Percentiles rank a stretch among this genome's conserved stretches.
These are phyloP conservation scores for Meripilus lineatus DNA, from an alignment of 1,284 basidiomycete species.

Conservation along the genomic window DNA sequence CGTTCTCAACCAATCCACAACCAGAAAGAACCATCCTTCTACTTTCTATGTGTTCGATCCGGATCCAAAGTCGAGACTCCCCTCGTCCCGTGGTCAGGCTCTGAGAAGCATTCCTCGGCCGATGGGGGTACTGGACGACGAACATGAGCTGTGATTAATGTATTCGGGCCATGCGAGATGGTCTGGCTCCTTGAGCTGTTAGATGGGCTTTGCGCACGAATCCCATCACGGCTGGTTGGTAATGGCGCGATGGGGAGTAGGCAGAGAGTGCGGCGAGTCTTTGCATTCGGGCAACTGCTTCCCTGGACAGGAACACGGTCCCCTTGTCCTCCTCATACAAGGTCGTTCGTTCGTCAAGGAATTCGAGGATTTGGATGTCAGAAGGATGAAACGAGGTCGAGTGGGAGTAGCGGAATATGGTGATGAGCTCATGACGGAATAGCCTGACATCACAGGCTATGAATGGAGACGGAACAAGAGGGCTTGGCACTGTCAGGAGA, in stretches of 20 bases:
- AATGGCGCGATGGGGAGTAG: not conserved
- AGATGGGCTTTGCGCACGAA: not conserved
- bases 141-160: not conserved
- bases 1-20: no score
- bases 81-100: no score
- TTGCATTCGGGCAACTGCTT: slow-evolving; percentile 49
- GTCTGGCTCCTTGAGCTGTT: not conserved
- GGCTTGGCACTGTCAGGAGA: slow-evolving; percentile 8
- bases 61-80: no score
- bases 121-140: no score
- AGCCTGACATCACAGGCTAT: slow-evolving; percentile 29
- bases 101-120: no score
- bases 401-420: slow-evolving; percentile 37
- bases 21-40: no score
- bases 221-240: no score
- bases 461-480: slow-evolving; percentile 23
- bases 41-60: no score
- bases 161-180: not conserved
- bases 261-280: slow-evolving; percentile 11
- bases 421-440: slow-evolving; percentile 38
- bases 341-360: slow-evolving; percentile 42
- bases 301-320: slow-evolving; percentile 56
- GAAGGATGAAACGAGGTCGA: slow-evolving; percentile 30
- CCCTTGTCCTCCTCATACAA: slow-evolving; percentile 60
- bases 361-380: slow-evolving; percentile 51